Base-by-base conservation (phyloP, 345 rosid genomes). In the Angophora floribunda region DNA sequence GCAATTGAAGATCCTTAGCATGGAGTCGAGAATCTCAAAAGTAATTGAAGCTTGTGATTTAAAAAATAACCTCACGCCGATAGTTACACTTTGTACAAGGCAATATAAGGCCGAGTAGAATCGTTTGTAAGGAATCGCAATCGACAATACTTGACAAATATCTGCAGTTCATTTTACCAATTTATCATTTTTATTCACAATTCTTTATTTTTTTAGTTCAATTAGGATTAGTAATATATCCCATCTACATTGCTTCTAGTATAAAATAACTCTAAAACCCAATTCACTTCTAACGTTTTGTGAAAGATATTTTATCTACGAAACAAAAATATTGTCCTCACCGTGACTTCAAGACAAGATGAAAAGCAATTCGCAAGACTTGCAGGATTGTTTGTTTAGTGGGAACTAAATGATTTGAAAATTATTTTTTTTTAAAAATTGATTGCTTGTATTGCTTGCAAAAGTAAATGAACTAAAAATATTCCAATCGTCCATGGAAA, bases 371-470 rank as follows among this genome's bases (percentile, higher is more conserved):
- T 13, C 5, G 30, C 11, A 61, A 61, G 7, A 59, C 14, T 24
- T 10, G 30, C 30, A 3, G 0, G 13, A 7, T 0, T 4, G 1
- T 14, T 63, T 13, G 32, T n/a, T n/a, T 63, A 9, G 2, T 0
- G 1, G 19, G 0, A 63, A 63, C 6, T n/a, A n/a, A 63, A 63
- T 63, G 0, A 63, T n/a, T n/a, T n/a, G 0, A 1, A n/a, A 63
- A 63, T 12, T 51, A 63, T 6, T 6, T 0, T 51, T 51, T n/a
- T 1, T 2, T 12, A 63, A 4, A 63, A 28, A 4, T 11, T 28
- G 13, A 61, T 61, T 1, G 1, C 28, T 61, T 13, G 30, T 63
- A n/a, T 63, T 4, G 1, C 8, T 13, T 13, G 36, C 4, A 6
- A n/a, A 51, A 51, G 28, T 63, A 9, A 63, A n/a, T 16, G 14